Evolutionary conservation across 768 basidiomycete genomes (phyloP).

Genomic region (Lactarius sanguifluus): DNA sequence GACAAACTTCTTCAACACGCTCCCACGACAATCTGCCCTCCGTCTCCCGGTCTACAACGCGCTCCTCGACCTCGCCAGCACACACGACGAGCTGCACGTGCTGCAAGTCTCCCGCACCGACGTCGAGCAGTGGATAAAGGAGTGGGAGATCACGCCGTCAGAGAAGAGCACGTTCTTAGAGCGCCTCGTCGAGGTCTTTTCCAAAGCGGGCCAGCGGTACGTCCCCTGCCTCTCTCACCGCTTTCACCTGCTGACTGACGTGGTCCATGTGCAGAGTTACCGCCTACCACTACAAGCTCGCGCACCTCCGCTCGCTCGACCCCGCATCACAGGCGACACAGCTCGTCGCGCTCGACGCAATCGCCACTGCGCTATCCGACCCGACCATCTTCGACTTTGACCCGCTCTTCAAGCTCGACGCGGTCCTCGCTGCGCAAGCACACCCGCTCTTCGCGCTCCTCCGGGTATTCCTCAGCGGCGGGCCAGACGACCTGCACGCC

Average conservation of each 20-base stretch:
- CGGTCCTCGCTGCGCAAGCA: neutral
- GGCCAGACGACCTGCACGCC: slow-evolving; percentile 49
- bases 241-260: slow-evolving; percentile 47
- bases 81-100: neutral
- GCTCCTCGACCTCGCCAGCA: neutral
- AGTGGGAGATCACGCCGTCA: neutral
- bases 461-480: slow-evolving; percentile 66
- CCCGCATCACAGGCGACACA: neutral
- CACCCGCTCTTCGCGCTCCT: slow-evolving; percentile 70
- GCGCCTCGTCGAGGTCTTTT: slow-evolving; percentile 43
- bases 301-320: neutral
- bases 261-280: slow-evolving; percentile 31
- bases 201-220: neutral
- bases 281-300: neutral
- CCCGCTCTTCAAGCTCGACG: slow-evolving; percentile 51
- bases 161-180: slow-evolving; percentile 39
- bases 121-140: neutral
- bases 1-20: neutral
- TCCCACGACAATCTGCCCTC: neutral
- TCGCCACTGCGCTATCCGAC: slow-evolving; percentile 63
- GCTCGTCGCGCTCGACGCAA: slow-evolving; percentile 47
- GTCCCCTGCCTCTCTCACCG: slow-evolving; percentile 30
- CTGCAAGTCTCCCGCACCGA: neutral
- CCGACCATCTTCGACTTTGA: slow-evolving; percentile 78
- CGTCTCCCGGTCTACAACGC: neutral